Evolutionary conservation across 495 filamentous ascomycete genomes (phyloP).

Genomic region (Neurospora terricola): DNA sequence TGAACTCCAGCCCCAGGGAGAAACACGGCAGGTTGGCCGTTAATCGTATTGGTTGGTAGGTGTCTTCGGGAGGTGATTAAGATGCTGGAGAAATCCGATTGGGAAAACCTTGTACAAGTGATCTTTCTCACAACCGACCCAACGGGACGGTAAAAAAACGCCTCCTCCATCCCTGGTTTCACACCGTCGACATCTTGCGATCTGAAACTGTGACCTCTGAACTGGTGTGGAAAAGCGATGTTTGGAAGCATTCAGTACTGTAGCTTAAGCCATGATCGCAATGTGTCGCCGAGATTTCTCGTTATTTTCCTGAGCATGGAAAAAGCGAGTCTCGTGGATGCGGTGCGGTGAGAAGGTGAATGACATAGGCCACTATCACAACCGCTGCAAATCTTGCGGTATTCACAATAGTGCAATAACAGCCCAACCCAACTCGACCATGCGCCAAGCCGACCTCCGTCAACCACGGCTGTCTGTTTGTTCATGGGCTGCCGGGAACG

Average conservation of each 20-base stretch:
- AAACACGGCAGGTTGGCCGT: too few species aligned
- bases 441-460: neutral
- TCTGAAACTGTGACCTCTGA: neutral
- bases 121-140: neutral
- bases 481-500: neutral
- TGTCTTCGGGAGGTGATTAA: too few species aligned
- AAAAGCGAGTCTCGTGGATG: neutral
- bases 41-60: too few species aligned
- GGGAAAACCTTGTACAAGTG: too few species aligned
- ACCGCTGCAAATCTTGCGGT: rapidly evolving
- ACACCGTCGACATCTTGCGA: neutral
- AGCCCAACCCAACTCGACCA: neutral
- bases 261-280: too few species aligned
- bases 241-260: too few species aligned
- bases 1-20: too few species aligned
- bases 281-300: too few species aligned
- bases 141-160: neutral
- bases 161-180: neutral
- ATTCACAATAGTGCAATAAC: neutral
- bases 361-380: neutral
- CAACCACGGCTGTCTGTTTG: neutral
- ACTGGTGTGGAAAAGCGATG: too few species aligned
- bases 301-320: too few species aligned
- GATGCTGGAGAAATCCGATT: neutral
- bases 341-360: neutral